Conservation (phyloP, 108 stramenopile species). For the Skeletonema grethae region DNA sequence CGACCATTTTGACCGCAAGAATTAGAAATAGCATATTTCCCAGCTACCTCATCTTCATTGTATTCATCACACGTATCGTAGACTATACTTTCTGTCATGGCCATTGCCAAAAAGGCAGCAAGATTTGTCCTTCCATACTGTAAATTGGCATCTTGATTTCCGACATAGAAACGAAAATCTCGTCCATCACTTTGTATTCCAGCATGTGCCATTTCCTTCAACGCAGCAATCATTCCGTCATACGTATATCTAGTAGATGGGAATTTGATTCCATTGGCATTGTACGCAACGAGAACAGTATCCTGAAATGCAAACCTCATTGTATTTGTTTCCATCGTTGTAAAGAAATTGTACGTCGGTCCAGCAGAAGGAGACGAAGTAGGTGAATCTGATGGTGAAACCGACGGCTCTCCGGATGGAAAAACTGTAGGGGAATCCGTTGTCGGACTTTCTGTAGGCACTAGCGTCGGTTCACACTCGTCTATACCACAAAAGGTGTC, state of each 20-base stretch:
- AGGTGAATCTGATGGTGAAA: neutral
- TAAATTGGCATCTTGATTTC: neutral
- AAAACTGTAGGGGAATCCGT: neutral
- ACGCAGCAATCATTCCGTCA: neutral
- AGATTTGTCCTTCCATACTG: constrained; percentile 21
- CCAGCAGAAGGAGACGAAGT: neutral
- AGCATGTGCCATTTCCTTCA: neutral
- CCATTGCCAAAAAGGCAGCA: constrained; percentile 38
- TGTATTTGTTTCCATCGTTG: neutral
- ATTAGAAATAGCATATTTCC: constrained; percentile 18
- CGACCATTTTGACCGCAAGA: constrained; percentile 43
- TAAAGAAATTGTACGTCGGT: constrained; percentile 1
- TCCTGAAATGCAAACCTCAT: neutral
- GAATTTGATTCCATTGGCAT: neutral
- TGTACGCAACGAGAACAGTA: neutral
- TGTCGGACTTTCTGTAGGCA: neutral
- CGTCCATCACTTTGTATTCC: neutral
- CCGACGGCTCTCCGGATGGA: neutral
- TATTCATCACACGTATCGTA: constrained; percentile 38
- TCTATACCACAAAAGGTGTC: neutral
- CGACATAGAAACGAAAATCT: constrained; percentile 2
- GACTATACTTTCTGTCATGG: constrained; percentile 28
- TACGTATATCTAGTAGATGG: neutral
- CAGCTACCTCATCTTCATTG: constrained; percentile 17
- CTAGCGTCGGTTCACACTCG: neutral